Base-by-base conservation (phyloP, 1,139 yeast species). In the Candida sp. region DNA sequence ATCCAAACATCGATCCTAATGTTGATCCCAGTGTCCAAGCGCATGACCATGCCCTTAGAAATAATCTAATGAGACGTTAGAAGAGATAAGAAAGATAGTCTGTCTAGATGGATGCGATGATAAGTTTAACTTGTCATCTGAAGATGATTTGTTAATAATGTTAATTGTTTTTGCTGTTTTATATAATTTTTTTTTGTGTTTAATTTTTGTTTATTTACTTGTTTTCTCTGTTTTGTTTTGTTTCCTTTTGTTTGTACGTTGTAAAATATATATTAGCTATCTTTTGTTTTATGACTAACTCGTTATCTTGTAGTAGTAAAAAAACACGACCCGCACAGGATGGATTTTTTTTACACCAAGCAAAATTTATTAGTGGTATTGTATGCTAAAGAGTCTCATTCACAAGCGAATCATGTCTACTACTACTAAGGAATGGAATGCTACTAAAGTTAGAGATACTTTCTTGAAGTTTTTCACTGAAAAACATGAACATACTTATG, bases 391-490 rank as follows among this genome's bases (percentile, higher is more conserved):
- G 32, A 43, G 44, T 23, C 34, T 41, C 23, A 25, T 36, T 23
- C 39, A 19, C 19, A 22, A 12, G 35, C 40, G 48, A 40, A 42
- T 42, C 39, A 49, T 49, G 52, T 46, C 52, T 33, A 43, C 47
- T 5, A 21, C 41, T 33, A 49, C 58, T 39, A 46, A 42, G 43
- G 68, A 73, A 53, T 84, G 90, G 90, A 70, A 87, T 38, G 89
- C 89, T 46, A 50, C 78, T 15, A 80, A 79, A 62, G 99, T 93
- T 57, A 88, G 99, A 70, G 68, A 77, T 51, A 87, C 98, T 38
- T 93, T 88, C 64, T 74, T 93, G 58, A 86, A 90, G 51, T 93
- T 71, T 61, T 93, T 93, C 71, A 78, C 81, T 56, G 61, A 70
- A 38, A 74, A 76, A 41, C n/a, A n/a, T n/a, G 75, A 74, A 22